Evolutionary conservation across 345 rosid genomes (phyloP).

Genomic region (Arabidopsis arenosa): DNA sequence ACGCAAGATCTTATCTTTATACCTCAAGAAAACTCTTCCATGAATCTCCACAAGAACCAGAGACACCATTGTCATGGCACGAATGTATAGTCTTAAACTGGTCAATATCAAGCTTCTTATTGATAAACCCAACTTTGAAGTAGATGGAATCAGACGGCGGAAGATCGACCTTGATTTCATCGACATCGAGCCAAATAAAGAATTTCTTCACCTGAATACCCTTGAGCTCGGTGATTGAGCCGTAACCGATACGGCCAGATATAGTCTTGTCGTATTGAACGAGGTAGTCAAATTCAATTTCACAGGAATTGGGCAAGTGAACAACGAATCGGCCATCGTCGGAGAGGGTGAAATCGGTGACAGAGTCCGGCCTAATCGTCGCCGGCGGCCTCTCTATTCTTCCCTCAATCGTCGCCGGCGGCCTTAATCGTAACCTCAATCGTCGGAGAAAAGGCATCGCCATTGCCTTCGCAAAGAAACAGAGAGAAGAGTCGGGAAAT

Average conservation of each 20-base stretch:
- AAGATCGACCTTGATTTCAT: conserved; percentile 85
- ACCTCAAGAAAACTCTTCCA: conserved; percentile 24
- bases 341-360: conserved; percentile 61
- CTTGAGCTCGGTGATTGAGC: conserved; percentile 69
- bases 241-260: conserved; percentile 71
- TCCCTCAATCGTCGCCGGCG: too few relatives aligned
- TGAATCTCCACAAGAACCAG: conserved; percentile 40
- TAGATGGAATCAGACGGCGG: conserved; percentile 86
- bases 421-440: too few relatives aligned
- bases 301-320: conserved; percentile 57
- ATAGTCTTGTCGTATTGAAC: conserved; percentile 73
- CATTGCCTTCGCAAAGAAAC: too few relatives aligned
- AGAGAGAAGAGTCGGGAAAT: too few relatives aligned
- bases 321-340: conserved; percentile 73
- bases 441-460: too few relatives aligned
- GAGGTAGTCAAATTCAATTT: conserved; percentile 79
- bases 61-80: conserved; percentile 47
- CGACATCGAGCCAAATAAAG: conserved; percentile 84
- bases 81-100: conserved; percentile 88
- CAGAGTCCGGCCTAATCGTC: conserved; percentile 46
- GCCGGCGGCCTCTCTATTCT: too few relatives aligned
- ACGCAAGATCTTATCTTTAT: conserved; percentile 16
- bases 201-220: conserved; percentile 84
- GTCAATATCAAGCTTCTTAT: conserved; percentile 79
- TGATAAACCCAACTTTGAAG: conserved; percentile 85